Evolutionary conservation across 495 filamentous ascomycete species (phyloP).

Genomic region (Tuber aestivum): DNA sequence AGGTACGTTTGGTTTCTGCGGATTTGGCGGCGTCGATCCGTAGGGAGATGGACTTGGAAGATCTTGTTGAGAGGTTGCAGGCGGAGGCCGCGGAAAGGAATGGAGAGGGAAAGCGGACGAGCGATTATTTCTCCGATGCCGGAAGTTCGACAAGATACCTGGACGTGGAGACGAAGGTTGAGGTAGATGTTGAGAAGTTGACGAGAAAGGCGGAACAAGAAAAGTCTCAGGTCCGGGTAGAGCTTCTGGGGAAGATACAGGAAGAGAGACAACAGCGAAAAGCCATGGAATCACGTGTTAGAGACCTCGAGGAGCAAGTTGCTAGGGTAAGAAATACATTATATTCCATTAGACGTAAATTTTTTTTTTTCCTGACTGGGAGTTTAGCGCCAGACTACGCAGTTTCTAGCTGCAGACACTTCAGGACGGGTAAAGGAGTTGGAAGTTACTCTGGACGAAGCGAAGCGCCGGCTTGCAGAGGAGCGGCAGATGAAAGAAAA

Average conservation of each 20-base stretch:
- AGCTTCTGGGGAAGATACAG: slow-evolving; percentile 73
- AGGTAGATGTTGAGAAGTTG: slow-evolving; percentile 77
- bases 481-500: slow-evolving; percentile 87
- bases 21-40: slow-evolving; percentile 88
- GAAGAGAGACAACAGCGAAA: slow-evolving; percentile 72
- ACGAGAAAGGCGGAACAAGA: slow-evolving; percentile 85
- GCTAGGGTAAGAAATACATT: slow-evolving; percentile 21
- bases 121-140: slow-evolving; percentile 96
- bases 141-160: slow-evolving; percentile 74
- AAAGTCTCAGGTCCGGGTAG: slow-evolving; percentile 76
- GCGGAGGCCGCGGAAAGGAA: slow-evolving; percentile 59
- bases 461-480: slow-evolving; percentile 71
- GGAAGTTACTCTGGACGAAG: slow-evolving; percentile 70
- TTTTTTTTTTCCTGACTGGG: slow-evolving; percentile 5
- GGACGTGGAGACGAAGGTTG: slow-evolving; percentile 53
- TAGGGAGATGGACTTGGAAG: slow-evolving; percentile 94
- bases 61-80: slow-evolving; percentile 81
- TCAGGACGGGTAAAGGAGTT: slow-evolving; percentile 63
- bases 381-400: slow-evolving; percentile 45
- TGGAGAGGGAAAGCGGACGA: slow-evolving; percentile 69
- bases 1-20: slow-evolving; percentile 83
- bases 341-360: slow-evolving; percentile 38
- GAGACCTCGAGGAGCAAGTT: slow-evolving; percentile 69
- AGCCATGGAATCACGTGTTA: slow-evolving; percentile 72
- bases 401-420: slow-evolving; percentile 48